Base-by-base conservation (phyloP, 1,284 basidiomycete species). In the Fomes fomentarius region DNA sequence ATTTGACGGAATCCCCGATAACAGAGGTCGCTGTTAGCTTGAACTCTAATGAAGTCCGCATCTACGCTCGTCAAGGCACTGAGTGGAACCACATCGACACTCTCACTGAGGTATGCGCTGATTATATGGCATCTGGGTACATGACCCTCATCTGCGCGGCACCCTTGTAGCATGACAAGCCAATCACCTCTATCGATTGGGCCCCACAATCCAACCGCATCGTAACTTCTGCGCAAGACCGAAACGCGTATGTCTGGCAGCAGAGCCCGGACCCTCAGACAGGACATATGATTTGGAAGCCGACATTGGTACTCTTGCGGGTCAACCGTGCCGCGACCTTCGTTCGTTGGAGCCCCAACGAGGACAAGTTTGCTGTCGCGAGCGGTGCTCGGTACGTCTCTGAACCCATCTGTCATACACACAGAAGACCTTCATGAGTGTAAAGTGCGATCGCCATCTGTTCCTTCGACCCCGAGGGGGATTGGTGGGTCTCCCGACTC, bases 401-500 rank as follows among this genome's bases (percentile, higher is more conserved):
- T 22, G 30, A 15, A 38, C 17, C 19, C 9, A 22, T n/a, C 3
- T 8, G n/a, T n/a, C n/a, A n/a, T n/a, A 5, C n/a, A 5, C 25
- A 11, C 19, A 21, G 6, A 1, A 15, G 17, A 7, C 37, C 10
- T 30, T 62, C 9, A 48, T 19, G 12, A 17, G 43, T 33, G 44
- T 11, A 9, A 42, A 92, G 95, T 37, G 91, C 94, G 33, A 95
- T 98, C 65, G 93, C 94, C 10, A 84, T 98, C 45, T 98, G 95
- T 71, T 95, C 92, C 15, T 98, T 96, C 69, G 95, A 98, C 70
- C 81, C 91, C 22, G 95, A 98, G 76, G 96, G 94, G 76, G 93
- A 99, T 72, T 99, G 97, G 97, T 99, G 97, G 97, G 94, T 98
- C 2, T 91, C 96, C 19, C 95, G 94, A 72, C 91, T 94, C 66